These are phyloP conservation scores for Erodium moschatum DNA, from an alignment of 441 rosid species.

Conservation along the genomic window DNA sequence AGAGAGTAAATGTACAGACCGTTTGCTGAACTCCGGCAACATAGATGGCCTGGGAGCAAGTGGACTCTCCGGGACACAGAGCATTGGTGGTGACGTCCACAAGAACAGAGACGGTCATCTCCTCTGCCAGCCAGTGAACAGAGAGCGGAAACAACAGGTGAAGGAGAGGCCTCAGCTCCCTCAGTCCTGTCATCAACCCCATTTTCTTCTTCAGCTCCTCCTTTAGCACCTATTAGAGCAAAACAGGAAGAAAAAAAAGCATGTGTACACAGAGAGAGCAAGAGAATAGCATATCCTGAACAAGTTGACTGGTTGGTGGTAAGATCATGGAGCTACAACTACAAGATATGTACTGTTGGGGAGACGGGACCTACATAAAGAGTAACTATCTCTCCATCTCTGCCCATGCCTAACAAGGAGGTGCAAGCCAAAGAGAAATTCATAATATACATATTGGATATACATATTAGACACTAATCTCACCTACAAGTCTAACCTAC, in stretches of 20 bases:
- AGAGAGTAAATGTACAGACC: constrained; percentile 19
- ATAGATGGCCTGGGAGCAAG: constrained; percentile 47
- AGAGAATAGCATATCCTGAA: neutral
- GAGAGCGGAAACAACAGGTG: constrained; percentile 41
- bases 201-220: constrained; percentile 3
- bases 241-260: neutral
- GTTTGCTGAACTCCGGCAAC: constrained; percentile 49
- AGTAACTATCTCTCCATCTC: too few relatives aligned
- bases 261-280: neutral
- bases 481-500: too few relatives aligned
- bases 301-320: constrained; percentile 7
- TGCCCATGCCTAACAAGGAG: too few relatives aligned
- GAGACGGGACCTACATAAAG: too few relatives aligned
- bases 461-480: too few relatives aligned
- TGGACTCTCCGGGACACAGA: constrained; percentile 41
- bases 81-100: constrained; percentile 45
- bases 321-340: neutral
- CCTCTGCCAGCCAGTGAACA: constrained; percentile 49
- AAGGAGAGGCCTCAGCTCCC: constrained; percentile 36
- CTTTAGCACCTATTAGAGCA: neutral
- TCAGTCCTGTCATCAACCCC: neutral
- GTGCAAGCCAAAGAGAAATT: too few relatives aligned
- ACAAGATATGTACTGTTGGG: too few relatives aligned
- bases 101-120: constrained; percentile 56
- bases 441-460: too few relatives aligned